Evolutionary conservation across 495 filamentous ascomycete genomes (phyloP), one percentile per base, ranked within the genome.

Genomic region (Penicillium odoratum): DNA sequence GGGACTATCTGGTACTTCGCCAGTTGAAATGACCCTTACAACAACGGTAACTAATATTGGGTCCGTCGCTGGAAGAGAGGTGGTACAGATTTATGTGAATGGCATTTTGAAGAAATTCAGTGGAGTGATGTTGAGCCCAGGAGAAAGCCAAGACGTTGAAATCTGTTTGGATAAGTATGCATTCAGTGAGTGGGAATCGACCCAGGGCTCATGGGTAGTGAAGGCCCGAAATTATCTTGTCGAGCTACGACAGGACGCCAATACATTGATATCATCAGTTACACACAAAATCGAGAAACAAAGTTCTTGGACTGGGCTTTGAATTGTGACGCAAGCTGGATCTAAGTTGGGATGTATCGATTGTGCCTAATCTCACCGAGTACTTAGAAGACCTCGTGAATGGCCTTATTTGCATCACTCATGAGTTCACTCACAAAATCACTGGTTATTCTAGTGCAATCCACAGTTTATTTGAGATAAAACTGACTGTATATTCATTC

Each of bases 101-200:
- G 40, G 40, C 8, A 18, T 44, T 0, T 16, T 44, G 40, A 44
- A 44, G 13, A 15, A 2, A 44, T 55, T 55, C 30, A 7, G 6
- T n/a, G 45, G 45, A 21, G 5, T 47, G 9, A 34, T 36, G 0
- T 16, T 55, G 38, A 16, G 10, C 4, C 42, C 29, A 5, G 53
- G 53, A 13, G 53, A 55, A 48, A 28, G 30, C n/a, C 29, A 25
- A 11, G 31, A 10, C 8, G 43, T 48, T 8, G 42, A 55, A 36
- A 30, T 55, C 43, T 13, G 15, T 28, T 55, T 55, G 44, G 53
- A 55, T 21, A 55, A 55, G 21, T 55, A 50, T 40, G 54, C 47
- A 7, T 56, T 56, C 18, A 43, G 54, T 29, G 54, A 56, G 29
- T 56, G 54, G 46, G 31, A 40, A 11, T 13, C 25, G 3, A 50